phyloP scores from a whole-genome alignment of 176 grass and related monocot species.

The Oryza rufipogon region DNA sequence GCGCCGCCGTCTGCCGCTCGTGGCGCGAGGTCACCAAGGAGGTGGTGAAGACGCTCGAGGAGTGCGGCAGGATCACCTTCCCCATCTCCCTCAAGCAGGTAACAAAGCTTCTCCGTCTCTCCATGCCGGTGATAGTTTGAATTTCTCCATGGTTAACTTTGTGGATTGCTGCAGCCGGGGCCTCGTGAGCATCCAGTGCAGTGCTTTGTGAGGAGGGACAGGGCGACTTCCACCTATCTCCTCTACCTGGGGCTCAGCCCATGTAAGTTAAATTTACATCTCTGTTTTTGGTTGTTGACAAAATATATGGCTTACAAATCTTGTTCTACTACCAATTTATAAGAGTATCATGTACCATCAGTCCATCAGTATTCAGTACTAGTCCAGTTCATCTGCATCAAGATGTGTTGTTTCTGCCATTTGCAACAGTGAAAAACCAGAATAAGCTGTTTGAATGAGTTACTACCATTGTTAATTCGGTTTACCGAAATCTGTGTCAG shows the following conservation, averaged over 20 bases:
- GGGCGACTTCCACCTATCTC: conserved; percentile 81
- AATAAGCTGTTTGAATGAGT: neutral
- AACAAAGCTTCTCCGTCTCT: neutral
- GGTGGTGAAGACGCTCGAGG: conserved; percentile 83
- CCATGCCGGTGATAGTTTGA: neutral
- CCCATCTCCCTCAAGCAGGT: conserved; percentile 99
- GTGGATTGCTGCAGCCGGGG: conserved; percentile 61
- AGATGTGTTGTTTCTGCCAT: neutral
- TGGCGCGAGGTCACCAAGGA: conserved; percentile 93
- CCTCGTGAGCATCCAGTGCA: conserved; percentile 78
- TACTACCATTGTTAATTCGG: neutral
- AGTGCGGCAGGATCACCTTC: conserved; percentile 91
- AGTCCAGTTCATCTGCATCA: conserved; percentile 7
- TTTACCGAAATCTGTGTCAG: neutral
- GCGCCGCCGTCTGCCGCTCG: conserved; percentile 85
- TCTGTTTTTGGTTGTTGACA: neutral
- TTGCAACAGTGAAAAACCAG: neutral
- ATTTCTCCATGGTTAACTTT: conserved; percentile 39
- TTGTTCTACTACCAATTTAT: neutral
- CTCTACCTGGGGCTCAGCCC: conserved; percentile 92
- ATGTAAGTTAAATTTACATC: conserved; percentile 56
- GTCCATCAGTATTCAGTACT: neutral
- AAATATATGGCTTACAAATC: neutral
- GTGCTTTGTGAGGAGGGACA: conserved; percentile 90
- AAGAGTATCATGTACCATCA: neutral